Evolutionary conservation across 305 asterid species (phyloP).

Genomic region (Plantago coronopus): DNA sequence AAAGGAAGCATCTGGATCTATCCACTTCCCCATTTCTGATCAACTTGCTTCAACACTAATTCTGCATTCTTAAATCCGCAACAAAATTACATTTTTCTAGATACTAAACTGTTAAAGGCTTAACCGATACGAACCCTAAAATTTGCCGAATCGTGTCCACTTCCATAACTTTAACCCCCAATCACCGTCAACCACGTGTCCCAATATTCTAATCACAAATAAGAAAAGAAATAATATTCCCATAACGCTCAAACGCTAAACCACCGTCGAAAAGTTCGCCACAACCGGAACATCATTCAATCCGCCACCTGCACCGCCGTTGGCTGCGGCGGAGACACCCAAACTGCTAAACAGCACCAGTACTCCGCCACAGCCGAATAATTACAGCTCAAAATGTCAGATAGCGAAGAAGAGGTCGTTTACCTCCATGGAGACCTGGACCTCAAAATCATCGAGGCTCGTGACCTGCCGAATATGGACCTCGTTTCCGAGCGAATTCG

Average conservation of each 20-base stretch:
- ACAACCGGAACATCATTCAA: not conserved
- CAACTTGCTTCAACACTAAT: too few relatives aligned
- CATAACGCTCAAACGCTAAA: not conserved
- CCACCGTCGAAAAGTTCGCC: not conserved
- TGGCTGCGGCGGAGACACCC: slow-evolving; percentile 21
- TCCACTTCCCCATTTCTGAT: too few relatives aligned
- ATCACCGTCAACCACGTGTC: too few relatives aligned
- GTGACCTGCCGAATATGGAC: slow-evolving; percentile 88
- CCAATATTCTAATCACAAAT: not conserved
- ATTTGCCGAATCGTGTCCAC: too few relatives aligned
- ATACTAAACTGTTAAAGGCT: too few relatives aligned
- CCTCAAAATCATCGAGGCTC: slow-evolving; percentile 71
- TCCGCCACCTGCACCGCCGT: slow-evolving; percentile 8
- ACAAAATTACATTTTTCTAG: too few relatives aligned
- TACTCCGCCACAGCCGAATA: slow-evolving; percentile 15
- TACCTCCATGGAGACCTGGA: slow-evolving; percentile 89
- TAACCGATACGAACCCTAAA: too few relatives aligned
- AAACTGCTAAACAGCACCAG: too few relatives aligned
- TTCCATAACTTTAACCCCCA: too few relatives aligned
- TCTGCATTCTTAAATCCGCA: too few relatives aligned
- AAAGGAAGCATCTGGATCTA: too few relatives aligned
- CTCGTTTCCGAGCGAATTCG: slow-evolving; percentile 64
- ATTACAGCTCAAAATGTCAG: slow-evolving; percentile 19
- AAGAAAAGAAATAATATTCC: too few relatives aligned
- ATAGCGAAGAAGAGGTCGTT: slow-evolving; percentile 21